A percentile compares a stretch with the other conserved stretches of the same genome.
phyloP scores from a whole-genome alignment of 164 flowering plant genomes.

The Berberis vulgaris region DNA sequence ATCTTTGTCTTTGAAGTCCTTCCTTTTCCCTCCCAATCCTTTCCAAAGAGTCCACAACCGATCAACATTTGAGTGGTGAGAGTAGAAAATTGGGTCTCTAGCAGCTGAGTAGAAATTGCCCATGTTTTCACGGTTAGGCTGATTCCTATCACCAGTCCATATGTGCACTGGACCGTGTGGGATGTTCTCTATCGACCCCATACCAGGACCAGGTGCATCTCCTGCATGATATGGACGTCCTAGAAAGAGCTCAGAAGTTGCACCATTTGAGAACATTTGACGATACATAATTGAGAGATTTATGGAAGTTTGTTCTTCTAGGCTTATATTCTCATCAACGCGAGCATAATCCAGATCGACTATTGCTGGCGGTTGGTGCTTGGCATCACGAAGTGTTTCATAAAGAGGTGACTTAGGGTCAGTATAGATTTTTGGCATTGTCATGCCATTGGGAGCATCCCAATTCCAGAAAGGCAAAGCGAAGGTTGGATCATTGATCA shows the following conservation, averaged over 20 bases:
- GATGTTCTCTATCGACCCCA: slow-evolving; percentile 24
- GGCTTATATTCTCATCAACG: slow-evolving; percentile 1
- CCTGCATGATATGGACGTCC: slow-evolving; percentile 29
- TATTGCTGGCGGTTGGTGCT: slow-evolving; percentile 16
- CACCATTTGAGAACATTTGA: slow-evolving; percentile 15
- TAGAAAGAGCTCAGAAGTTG: slow-evolving; percentile 18
- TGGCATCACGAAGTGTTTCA: slow-evolving; percentile 19
- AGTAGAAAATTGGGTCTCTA: slow-evolving; percentile 51
- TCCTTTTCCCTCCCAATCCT: slow-evolving; percentile 28
- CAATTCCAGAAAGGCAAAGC: slow-evolving; percentile 65
- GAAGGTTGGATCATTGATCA: slow-evolving; percentile 51
- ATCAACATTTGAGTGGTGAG: slow-evolving; percentile 55
- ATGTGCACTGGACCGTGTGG: slow-evolving; percentile 31
- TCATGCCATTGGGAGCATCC: slow-evolving; percentile 58
- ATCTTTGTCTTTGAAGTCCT: slow-evolving; percentile 32
- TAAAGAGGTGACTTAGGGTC: slow-evolving; percentile 30
- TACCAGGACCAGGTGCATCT: slow-evolving; percentile 19
- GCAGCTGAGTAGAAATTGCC: slow-evolving; percentile 66
- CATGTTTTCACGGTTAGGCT: slow-evolving; percentile 55
- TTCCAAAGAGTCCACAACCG: slow-evolving; percentile 65
- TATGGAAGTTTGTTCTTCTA: not conserved
- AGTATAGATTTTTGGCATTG: slow-evolving; percentile 32
- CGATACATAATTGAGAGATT: slow-evolving; percentile 15
- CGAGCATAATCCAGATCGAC: slow-evolving; percentile 14
- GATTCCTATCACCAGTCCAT: slow-evolving; percentile 31